These are phyloP conservation scores for Neckera pumila DNA, from an alignment of 225 moss, liverwort and hornwort species.

Conservation along the genomic window DNA sequence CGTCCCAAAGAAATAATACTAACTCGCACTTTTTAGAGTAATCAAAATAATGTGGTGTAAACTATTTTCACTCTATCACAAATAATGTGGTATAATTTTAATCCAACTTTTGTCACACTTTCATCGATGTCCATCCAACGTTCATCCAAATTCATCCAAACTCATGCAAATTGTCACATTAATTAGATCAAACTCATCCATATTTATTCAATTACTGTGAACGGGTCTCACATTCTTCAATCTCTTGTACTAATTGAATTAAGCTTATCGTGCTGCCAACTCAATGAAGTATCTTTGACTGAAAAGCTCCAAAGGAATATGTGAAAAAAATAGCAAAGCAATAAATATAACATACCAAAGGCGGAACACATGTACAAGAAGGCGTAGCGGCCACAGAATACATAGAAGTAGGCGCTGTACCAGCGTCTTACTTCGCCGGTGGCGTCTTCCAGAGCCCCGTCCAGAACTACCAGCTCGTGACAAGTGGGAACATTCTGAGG, in stretches of 20 bases:
- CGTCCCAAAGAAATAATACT: background rate
- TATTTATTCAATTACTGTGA: background rate
- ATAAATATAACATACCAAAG: background rate
- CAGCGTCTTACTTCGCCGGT: constrained; percentile 37
- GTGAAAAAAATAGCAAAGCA: background rate
- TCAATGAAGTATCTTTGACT: background rate
- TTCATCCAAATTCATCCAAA: background rate
- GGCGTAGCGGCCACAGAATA: constrained; percentile 52
- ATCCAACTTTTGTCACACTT: background rate
- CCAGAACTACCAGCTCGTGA: constrained; percentile 40
- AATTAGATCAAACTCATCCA: background rate
- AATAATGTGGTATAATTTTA: background rate
- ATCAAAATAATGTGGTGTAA: background rate
- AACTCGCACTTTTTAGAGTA: background rate
- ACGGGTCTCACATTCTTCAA: background rate
- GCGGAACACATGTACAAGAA: background rate
- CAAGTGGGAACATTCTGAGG: constrained; percentile 39
- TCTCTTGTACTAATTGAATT: background rate
- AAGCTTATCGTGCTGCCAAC: background rate
- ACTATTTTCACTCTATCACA: background rate
- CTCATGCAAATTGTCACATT: background rate
- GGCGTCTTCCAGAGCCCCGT: constrained; percentile 31
- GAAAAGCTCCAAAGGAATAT: background rate
- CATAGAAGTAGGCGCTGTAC: constrained; percentile 29
- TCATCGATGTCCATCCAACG: background rate